phyloP scores from a whole-genome alignment of 495 filamentous ascomycete species.

The Xanthoparmelia taractica region DNA sequence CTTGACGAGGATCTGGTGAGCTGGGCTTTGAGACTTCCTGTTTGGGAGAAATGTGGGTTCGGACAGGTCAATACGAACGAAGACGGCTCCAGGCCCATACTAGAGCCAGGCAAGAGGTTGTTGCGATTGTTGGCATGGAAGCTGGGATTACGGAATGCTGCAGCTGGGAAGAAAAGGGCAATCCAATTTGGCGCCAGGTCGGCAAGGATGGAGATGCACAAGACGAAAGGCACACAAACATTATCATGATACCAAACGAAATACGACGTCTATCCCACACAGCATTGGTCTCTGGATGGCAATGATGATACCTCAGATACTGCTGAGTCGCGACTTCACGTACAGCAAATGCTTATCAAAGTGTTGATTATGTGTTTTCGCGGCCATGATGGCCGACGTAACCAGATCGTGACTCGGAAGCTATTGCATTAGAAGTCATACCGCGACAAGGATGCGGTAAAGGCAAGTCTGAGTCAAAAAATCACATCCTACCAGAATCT shows the following conservation, averaged over 20 bases:
- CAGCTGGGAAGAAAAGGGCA: slow-evolving; percentile 85
- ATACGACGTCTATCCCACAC: not conserved
- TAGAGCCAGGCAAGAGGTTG: slow-evolving; percentile 75
- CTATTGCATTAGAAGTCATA: slow-evolving; percentile 9
- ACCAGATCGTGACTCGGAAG: slow-evolving; percentile 13
- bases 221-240: slow-evolving; percentile 59
- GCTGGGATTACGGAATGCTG: slow-evolving; percentile 60
- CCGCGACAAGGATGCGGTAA: slow-evolving; percentile 32
- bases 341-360: slow-evolving; percentile 3
- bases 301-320: slow-evolving; percentile 34
- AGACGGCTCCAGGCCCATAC: slow-evolving; percentile 26
- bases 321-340: slow-evolving; percentile 26
- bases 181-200: slow-evolving; percentile 83
- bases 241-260: slow-evolving; percentile 32
- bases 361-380: slow-evolving; percentile 19
- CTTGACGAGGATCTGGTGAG: slow-evolving; percentile 78
- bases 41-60: slow-evolving; percentile 74
- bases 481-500: not conserved
- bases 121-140: slow-evolving; percentile 69
- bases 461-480: slow-evolving; percentile 48
- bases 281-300: slow-evolving; percentile 13
- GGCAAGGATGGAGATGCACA: slow-evolving; percentile 74
- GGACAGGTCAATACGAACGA: slow-evolving; percentile 25
- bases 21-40: slow-evolving; percentile 66
- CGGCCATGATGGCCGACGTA: slow-evolving; percentile 1